Conservation (phyloP, 78 protist species). For the Tieghemostelium lacteum region DNA sequence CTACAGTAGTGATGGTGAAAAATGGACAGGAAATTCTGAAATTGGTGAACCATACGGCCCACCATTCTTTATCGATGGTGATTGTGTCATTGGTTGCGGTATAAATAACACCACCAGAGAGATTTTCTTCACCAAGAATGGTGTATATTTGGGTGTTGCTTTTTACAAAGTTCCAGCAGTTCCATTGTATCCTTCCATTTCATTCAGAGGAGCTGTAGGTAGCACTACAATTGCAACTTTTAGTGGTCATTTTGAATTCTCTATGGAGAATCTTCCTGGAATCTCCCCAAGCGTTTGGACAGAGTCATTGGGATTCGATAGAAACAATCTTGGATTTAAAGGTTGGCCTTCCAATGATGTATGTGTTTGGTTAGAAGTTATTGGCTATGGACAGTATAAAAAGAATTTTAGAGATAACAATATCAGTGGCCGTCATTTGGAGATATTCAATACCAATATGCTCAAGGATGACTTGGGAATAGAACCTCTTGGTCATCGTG, state of each 20-base stretch:
- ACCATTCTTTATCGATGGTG: neutral
- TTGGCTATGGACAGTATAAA: constrained; percentile 53
- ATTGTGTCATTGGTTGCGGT: constrained; percentile 71
- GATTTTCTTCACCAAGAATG: constrained; percentile 60
- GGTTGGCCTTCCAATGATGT: constrained; percentile 63
- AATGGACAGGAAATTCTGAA: constrained; percentile 16
- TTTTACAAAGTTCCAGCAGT: constrained; percentile 25
- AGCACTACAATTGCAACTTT: constrained; percentile 43
- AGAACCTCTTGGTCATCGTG: constrained; percentile 63
- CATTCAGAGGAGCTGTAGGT: constrained; percentile 24
- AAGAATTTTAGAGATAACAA: constrained; percentile 65
- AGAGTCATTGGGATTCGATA: constrained; percentile 25
- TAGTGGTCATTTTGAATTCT: constrained; percentile 12
- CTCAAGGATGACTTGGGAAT: constrained; percentile 50
- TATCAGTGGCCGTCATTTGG: constrained; percentile 65
- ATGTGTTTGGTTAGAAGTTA: constrained; percentile 46
- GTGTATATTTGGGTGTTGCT: constrained; percentile 65
- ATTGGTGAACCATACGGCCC: constrained; percentile 55
- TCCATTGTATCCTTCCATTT: constrained; percentile 58
- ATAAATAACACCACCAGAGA: constrained; percentile 41
- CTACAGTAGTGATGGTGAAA: constrained; percentile 50
- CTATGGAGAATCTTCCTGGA: constrained; percentile 27
- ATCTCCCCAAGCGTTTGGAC: constrained; percentile 58
- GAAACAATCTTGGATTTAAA: constrained; percentile 7
- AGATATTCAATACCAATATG: neutral